Evolutionary conservation across 441 rosid genomes (phyloP), one percentile per base, ranked within the genome.

Genomic region (Pelargonium myrrhifolium): DNA sequence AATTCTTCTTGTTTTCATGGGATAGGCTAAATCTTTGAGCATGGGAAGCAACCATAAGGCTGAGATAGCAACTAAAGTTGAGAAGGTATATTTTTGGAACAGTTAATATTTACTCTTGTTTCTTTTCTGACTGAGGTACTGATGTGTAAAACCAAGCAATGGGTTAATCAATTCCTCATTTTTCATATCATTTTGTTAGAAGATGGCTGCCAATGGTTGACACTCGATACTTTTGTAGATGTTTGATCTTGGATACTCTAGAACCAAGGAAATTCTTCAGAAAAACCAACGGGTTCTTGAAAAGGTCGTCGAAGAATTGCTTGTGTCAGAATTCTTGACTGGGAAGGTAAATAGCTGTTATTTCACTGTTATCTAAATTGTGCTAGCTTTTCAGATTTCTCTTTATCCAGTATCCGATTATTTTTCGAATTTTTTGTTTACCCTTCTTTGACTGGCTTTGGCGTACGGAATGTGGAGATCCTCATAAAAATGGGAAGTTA

Each of bases 21-120:
- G 61, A 59, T 77, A 93, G 98, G 81, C 71, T 74, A 83, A 88
- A 58, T 87, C 95, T 78, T 77, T 93, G 77, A 90, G 97, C 81
- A 84, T 87, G 93, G 98, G 98, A 55, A 85, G 83, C 81, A 80
- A 82, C 76, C 86, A 91, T 66, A 95, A 93, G 76, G 83, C 80
- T 70, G 98, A 87, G 75, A 85, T 90, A 84, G 98, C 98, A 28
- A 74, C 84, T 72, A 93, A 90, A 84, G 96, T 91, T 65, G 96
- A 89, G 82, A 84, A 89, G 96, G 98, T 81, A 83, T n/a, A 26
- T 47, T 59, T 39, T 18, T 47, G 35, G 35, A 31, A 45, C 24
- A 2, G 53, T 35, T 21, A 22, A 31, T 62, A 60, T 15, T 31
- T 74, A 62, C 59, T 63, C 37, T 40, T 65, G 18, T 24, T 68